Conservation (phyloP, 1,284 basidiomycete genomes). For the Malassezia sympodialis region DNA sequence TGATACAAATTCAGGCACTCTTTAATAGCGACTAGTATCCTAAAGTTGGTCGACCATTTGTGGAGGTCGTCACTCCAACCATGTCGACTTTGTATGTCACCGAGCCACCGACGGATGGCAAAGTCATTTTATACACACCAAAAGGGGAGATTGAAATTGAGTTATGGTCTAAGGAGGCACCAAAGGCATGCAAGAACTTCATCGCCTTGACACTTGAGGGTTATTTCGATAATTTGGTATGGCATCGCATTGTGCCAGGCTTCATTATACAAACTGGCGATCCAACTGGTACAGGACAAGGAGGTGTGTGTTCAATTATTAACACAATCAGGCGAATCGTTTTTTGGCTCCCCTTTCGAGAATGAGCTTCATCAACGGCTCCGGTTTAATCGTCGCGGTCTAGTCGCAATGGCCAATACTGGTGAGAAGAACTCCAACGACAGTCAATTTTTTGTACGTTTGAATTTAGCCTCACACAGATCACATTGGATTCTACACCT, state of each 20-base stretch:
- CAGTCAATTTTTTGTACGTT: slow-evolving; percentile 47
- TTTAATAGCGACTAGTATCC: too few species aligned
- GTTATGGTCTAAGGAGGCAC: slow-evolving; percentile 89
- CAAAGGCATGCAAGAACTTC: slow-evolving; percentile 86
- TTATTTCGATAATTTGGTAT: slow-evolving; percentile 88
- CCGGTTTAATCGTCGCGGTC: slow-evolving; percentile 66
- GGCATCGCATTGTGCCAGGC: slow-evolving; percentile 75
- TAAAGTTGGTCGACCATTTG: not conserved
- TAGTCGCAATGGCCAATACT: slow-evolving; percentile 88
- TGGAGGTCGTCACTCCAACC: not conserved
- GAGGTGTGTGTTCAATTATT: slow-evolving; percentile 53
- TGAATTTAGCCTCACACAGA: slow-evolving; percentile 1
- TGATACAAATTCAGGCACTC: not conserved
- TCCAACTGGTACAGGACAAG: slow-evolving; percentile 75
- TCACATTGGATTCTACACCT: slow-evolving; percentile 39
- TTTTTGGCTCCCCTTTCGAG: slow-evolving; percentile 64
- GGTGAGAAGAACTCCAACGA: slow-evolving; percentile 53
- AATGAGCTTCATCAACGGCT: slow-evolving; percentile 89
- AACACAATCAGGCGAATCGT: slow-evolving; percentile 18
- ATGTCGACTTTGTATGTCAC: slow-evolving; percentile 38
- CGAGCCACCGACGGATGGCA: slow-evolving; percentile 61
- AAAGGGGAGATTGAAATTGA: slow-evolving; percentile 59
- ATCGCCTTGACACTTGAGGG: slow-evolving; percentile 82
- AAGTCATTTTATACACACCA: slow-evolving; percentile 78
- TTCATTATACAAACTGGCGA: slow-evolving; percentile 96